Evolutionary conservation across 139 green algal genomes (phyloP).

Genomic region (Tetradesmus lagerheimii): DNA sequence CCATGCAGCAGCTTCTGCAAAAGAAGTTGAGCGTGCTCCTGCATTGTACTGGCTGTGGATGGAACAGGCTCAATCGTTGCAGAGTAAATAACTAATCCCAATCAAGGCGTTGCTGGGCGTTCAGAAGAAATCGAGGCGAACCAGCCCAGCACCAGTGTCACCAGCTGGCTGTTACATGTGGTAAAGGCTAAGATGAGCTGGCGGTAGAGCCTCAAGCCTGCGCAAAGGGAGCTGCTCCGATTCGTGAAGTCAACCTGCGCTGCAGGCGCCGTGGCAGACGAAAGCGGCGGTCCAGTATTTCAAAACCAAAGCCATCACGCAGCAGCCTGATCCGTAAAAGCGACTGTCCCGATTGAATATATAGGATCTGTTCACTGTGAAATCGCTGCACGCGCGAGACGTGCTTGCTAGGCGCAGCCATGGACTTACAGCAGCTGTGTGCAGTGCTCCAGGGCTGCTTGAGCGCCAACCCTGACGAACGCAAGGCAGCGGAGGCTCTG

Average conservation of each 20-base stretch:
- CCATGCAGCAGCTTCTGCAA: constrained; percentile 17
- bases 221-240: neutral
- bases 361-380: neutral
- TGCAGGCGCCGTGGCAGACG: neutral
- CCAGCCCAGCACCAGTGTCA: neutral
- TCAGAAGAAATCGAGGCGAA: neutral
- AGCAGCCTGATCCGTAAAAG: neutral
- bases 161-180: neutral
- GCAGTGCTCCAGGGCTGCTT: constrained; percentile 73
- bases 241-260: neutral
- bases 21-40: neutral
- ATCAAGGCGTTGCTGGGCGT: no score
- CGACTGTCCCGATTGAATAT: neutral
- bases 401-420: constrained; percentile 26
- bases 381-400: neutral
- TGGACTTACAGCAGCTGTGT: constrained; percentile 77
- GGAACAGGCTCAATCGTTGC: neutral
- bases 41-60: neutral
- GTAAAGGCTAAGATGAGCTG: neutral
- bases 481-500: constrained; percentile 75
- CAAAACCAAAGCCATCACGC: neutral
- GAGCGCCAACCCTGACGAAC: constrained; percentile 65
- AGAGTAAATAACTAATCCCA: no score
- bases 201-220: no score
- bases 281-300: neutral